These are phyloP conservation scores for Magnolia sinica DNA, from an alignment of 164 flowering plant species.

Conservation along the genomic window DNA sequence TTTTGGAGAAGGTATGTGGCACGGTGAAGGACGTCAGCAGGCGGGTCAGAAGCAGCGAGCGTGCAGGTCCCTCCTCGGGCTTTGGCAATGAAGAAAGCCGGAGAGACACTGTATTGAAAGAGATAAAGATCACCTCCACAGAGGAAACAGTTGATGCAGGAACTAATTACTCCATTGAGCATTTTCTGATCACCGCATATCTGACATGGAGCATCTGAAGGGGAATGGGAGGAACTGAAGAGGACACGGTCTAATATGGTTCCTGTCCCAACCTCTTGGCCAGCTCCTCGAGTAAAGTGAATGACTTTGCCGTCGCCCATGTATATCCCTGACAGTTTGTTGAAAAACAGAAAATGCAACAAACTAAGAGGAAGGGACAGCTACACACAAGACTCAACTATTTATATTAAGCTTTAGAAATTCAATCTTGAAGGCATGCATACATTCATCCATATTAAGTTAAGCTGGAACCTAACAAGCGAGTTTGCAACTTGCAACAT, in stretches of 20 bases:
- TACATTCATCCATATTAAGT: too few relatives aligned
- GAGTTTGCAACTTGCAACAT: too few relatives aligned
- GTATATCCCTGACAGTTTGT: constrained; percentile 48
- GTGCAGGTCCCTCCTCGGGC: constrained; percentile 92
- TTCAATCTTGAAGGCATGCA: too few relatives aligned
- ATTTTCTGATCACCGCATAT: constrained; percentile 61
- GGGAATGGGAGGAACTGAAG: constrained; percentile 59
- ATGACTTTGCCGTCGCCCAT: constrained; percentile 62
- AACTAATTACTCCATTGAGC: constrained; percentile 54
- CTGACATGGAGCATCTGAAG: constrained; percentile 45
- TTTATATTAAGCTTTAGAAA: too few relatives aligned
- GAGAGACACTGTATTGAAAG: constrained; percentile 56
- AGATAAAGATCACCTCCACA: constrained; percentile 64
- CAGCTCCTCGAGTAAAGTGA: constrained; percentile 81
- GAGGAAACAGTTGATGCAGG: constrained; percentile 81
- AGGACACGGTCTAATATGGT: constrained; percentile 56
- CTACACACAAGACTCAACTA: too few relatives aligned
- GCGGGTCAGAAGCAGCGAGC: constrained; percentile 55
- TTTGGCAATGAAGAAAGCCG: constrained; percentile 57
- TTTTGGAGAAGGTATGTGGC: constrained; percentile 61
- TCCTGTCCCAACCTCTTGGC: constrained; percentile 75
- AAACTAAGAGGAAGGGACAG: not conserved
- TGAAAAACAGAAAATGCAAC: not conserved
- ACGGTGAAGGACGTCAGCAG: constrained; percentile 55
- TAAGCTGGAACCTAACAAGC: too few relatives aligned